Percentiles rank a stretch among this genome's conserved stretches.
phyloP scores from a whole-genome alignment of 148 eudicot genomes.

The Rheum nobile region DNA sequence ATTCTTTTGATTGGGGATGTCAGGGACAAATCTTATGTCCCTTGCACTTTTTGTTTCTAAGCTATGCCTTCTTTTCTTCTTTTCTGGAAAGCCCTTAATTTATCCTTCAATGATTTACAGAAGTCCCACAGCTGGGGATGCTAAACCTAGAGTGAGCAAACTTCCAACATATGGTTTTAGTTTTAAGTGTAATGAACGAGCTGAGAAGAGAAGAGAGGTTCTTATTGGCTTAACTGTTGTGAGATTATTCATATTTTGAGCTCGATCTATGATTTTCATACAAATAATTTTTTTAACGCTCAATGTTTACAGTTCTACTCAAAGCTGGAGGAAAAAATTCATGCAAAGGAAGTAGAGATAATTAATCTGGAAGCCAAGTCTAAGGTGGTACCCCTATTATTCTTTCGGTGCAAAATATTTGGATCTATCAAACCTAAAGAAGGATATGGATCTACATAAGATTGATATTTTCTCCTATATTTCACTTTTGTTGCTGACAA shows the following conservation, averaged over 20 bases:
- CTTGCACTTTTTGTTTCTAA: not conserved
- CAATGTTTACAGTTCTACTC: constrained; percentile 49
- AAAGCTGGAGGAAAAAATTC: constrained; percentile 84
- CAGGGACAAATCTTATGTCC: not conserved
- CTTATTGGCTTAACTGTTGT: constrained; percentile 4
- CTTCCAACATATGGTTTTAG: constrained; percentile 77
- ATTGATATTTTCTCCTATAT: not conserved
- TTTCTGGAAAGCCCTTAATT: not conserved
- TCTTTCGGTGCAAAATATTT: not conserved
- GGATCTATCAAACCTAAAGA: not conserved
- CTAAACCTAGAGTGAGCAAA: constrained; percentile 47
- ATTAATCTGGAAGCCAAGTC: constrained; percentile 56
- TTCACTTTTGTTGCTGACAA: not conserved
- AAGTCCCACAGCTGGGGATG: constrained; percentile 52
- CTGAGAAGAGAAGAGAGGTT: constrained; percentile 96
- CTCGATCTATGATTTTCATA: not conserved
- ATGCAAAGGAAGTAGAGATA: constrained; percentile 80
- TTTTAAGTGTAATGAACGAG: constrained; percentile 85
- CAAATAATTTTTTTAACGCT: not conserved
- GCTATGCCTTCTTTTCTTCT: not conserved
- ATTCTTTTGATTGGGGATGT: not conserved
- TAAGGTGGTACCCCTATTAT: constrained; percentile 32
- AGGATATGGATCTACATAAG: not conserved
- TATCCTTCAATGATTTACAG: constrained; percentile 51
- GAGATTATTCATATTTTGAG: not conserved